A percentile compares a stretch with the other conserved stretches of the same genome.
phyloP scores from a whole-genome alignment of 768 basidiomycete species.

The Collybia nuda region DNA sequence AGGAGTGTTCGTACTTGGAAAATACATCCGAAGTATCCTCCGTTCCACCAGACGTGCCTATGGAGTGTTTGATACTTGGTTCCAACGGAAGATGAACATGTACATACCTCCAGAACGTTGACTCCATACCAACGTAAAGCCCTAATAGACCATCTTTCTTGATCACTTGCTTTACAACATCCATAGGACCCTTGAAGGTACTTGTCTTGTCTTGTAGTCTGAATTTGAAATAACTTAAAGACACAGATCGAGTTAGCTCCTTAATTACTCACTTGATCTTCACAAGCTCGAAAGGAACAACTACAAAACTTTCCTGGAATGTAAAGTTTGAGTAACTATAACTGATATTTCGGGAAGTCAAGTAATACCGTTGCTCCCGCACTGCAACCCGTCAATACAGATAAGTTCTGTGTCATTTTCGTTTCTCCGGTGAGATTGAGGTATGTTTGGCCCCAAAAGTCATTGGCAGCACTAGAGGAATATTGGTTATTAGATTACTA shows the following conservation, averaged over 20 bases:
- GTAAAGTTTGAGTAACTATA: background rate
- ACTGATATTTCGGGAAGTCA: background rate
- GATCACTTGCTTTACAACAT: constrained; percentile 82
- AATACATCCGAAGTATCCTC: constrained; percentile 94
- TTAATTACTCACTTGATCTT: constrained; percentile 66
- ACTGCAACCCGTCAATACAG: constrained; percentile 86
- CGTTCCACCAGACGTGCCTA: constrained; percentile 90
- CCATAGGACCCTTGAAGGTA: constrained; percentile 88
- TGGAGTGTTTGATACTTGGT: constrained; percentile 5
- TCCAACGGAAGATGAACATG: background rate
- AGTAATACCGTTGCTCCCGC: constrained; percentile 81
- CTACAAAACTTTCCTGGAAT: constrained; percentile 78
- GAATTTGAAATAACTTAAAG: background rate
- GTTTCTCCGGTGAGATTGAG: constrained; percentile 58
- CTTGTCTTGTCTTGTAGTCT: constrained; percentile 92
- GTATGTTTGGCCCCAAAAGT: constrained; percentile 93
- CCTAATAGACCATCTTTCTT: constrained; percentile 80
- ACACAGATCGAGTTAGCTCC: too few species aligned
- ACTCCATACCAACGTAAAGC: constrained; percentile 93
- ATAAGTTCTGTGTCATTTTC: constrained; percentile 89
- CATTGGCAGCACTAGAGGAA: constrained; percentile 70
- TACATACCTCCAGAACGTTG: constrained; percentile 91
- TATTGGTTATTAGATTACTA: background rate
- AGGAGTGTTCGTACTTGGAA: constrained; percentile 78
- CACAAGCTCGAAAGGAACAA: constrained; percentile 96